Conservation (phyloP, 768 basidiomycete species). For the Boletus sp. region DNA sequence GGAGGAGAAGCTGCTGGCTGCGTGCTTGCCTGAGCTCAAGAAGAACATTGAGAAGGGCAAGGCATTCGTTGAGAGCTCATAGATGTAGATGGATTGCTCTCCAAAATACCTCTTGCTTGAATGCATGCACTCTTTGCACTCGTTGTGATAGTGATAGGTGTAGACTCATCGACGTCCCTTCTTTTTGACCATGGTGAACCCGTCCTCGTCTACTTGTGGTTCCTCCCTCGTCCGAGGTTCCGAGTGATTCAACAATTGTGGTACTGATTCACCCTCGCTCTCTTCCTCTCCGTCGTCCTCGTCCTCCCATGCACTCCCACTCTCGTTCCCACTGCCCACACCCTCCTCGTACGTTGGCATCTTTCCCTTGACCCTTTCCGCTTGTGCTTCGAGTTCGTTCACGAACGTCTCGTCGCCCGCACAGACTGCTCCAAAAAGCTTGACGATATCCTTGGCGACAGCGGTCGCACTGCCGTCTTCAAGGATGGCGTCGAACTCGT, state of each 20-base stretch:
- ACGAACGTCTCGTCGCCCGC: conserved; percentile 49
- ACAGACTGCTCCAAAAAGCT: conserved; percentile 57
- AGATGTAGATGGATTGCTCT: conserved; percentile 19
- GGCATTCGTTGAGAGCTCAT: conserved; percentile 56
- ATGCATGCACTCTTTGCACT: not conserved
- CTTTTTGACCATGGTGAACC: conserved; percentile 77
- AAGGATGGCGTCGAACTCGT: conserved; percentile 81
- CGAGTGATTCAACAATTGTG: conserved; percentile 48
- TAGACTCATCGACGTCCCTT: conserved; percentile 43
- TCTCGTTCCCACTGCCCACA: conserved; percentile 31
- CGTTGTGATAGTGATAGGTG: not conserved
- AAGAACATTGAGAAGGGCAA: conserved; percentile 98
- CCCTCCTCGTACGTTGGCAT: conserved; percentile 47
- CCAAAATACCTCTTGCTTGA: conserved; percentile 23
- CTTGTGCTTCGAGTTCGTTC: conserved; percentile 58
- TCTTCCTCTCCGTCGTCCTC: conserved; percentile 31
- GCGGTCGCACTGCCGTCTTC: conserved; percentile 81
- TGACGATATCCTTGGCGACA: conserved; percentile 70
- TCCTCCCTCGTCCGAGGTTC: conserved; percentile 40
- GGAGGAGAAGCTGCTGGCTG: conserved; percentile 84
- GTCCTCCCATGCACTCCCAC: conserved; percentile 47
- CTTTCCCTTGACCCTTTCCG: conserved; percentile 56
- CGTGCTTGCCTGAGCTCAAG: conserved; percentile 87
- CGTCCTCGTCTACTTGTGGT: conserved; percentile 86
- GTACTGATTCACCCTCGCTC: conserved; percentile 49